Conservation (phyloP, 441 rosid genomes). For the Arabidopsis hybrid region DNA sequence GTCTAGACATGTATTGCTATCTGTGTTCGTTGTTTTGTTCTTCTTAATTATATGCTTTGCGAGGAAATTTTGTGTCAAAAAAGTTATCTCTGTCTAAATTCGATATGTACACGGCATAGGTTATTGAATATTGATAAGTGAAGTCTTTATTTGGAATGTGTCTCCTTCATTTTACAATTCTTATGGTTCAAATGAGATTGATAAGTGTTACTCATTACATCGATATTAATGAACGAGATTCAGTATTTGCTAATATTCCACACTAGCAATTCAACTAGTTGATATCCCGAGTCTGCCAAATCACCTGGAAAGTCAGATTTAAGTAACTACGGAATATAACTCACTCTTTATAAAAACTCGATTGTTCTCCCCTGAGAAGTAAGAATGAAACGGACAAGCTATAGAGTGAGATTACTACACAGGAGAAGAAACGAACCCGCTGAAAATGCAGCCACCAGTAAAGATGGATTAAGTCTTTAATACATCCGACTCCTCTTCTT, state of each 20-base stretch:
- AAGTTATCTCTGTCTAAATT: not conserved
- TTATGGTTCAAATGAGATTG: not conserved
- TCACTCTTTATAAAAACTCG: not conserved
- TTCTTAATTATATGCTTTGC: not conserved
- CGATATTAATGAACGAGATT: not conserved
- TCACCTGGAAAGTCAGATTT: not conserved
- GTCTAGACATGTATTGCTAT: constrained; percentile 7
- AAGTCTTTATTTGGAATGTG: not conserved
- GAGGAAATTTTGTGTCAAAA: not conserved
- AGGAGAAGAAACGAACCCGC: constrained; percentile 23
- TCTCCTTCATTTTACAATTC: not conserved
- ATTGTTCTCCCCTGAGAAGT: not conserved
- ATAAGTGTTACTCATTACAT: not conserved
- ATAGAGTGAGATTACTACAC: constrained; percentile 1
- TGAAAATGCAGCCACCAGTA: constrained; percentile 19
- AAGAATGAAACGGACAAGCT: not conserved
- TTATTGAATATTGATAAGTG: not conserved
- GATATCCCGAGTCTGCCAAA: not conserved
- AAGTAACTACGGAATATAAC: not conserved
- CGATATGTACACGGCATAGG: not conserved
- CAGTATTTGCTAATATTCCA: not conserved
- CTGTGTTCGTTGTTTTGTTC: not conserved
- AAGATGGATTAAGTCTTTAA: constrained; percentile 4
- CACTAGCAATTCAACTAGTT: not conserved
- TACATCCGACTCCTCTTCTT: constrained; percentile 33